Evolutionary conservation across 352 stramenopile genomes (phyloP), one percentile per base, ranked within the genome.

Genomic region (Elongisporangium anandrum): DNA sequence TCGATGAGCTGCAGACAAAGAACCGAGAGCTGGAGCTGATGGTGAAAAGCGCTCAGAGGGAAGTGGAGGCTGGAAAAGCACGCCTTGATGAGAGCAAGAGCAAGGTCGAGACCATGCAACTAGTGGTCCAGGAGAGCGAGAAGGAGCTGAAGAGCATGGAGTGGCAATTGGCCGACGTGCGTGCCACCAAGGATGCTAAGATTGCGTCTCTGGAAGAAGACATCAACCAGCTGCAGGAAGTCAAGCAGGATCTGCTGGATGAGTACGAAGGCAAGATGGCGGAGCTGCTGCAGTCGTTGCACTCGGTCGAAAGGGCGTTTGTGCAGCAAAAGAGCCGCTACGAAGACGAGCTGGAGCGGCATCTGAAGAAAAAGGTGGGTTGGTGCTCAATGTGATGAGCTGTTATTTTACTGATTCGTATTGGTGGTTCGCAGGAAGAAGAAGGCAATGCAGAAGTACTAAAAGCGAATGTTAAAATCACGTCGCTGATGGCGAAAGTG

Each of bases 241-340:
- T 88, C 0, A 94, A 94, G 57, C 85, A 94, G 50, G 68, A 77
- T 24, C 60, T 96, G 20, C 57, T 94, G 51, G 85, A 94, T 59
- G 85, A 96, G 65, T 92, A 94, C 59, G 87, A 96, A 60, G 69
- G 58, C 12, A 94, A 94, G 60, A 94, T 94, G 81, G 82, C 81
- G 8, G 87, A 96, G 60, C 54, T 94, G 15, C 49, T 94, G 54
- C 79, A 92, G 60, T 90, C 78, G 50, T 65, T 96, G 34, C 82
- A 94, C 52, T 77, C 81, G 4, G 82, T 96, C 10, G 83, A 94
- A 68, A 87, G 85, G 52, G 81, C 83, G 7, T 94, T 94, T 50
- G 79, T 90, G 38, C 83, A 94, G 63, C 87, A 96, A 60, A 94
- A 93, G 61, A 63, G 66, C 12, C 80, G 94, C 52, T 89, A 86